Evolutionary conservation across 2,329 filamentous ascomycete genomes (phyloP).

Genomic region (Claviceps monticola): DNA sequence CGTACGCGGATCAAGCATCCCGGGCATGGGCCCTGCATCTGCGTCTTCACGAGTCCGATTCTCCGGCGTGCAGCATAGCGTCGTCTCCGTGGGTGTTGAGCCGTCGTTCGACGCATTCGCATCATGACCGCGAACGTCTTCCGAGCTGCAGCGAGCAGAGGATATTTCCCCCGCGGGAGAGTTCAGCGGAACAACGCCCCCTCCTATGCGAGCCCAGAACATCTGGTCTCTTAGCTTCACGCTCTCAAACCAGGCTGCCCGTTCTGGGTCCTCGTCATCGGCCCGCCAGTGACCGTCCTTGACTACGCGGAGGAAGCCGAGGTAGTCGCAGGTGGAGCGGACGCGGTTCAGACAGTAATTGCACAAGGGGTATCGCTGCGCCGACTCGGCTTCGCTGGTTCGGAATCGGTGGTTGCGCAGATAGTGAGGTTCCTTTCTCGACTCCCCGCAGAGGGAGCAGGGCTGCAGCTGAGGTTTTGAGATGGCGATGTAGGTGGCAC

Average conservation of each 20-base stretch:
- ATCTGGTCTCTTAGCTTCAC: slow-evolving; percentile 82
- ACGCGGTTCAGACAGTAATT: slow-evolving; percentile 74
- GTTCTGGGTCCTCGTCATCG: slow-evolving; percentile 71
- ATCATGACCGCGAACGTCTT: background rate
- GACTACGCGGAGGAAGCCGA: slow-evolving; percentile 81
- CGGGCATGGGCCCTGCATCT: background rate
- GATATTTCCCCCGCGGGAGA: slow-evolving; percentile 6
- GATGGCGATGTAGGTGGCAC: slow-evolving; percentile 33
- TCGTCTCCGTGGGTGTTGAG: background rate
- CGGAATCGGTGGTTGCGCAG: slow-evolving; percentile 77
- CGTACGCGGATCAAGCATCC: slow-evolving; percentile 10
- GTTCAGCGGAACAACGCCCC: slow-evolving; percentile 64
- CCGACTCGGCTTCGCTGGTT: slow-evolving; percentile 72
- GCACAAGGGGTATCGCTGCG: slow-evolving; percentile 82
- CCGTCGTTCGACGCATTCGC: background rate
- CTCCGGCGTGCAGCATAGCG: slow-evolving; percentile 1
- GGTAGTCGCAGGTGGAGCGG: slow-evolving; percentile 80
- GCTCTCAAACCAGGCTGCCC: slow-evolving; percentile 87
- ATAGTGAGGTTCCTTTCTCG: slow-evolving; percentile 54
- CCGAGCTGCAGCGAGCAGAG: background rate
- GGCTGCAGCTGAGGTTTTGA: slow-evolving; percentile 45
- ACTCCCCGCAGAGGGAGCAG: slow-evolving; percentile 83
- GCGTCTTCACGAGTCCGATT: background rate
- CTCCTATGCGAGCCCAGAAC: slow-evolving; percentile 92
- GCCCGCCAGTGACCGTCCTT: slow-evolving; percentile 86